Percentiles rank a stretch among this genome's conserved stretches.
Conservation (phyloP, 2,329 filamentous ascomycete species). For the Tothia fuscella region DNA sequence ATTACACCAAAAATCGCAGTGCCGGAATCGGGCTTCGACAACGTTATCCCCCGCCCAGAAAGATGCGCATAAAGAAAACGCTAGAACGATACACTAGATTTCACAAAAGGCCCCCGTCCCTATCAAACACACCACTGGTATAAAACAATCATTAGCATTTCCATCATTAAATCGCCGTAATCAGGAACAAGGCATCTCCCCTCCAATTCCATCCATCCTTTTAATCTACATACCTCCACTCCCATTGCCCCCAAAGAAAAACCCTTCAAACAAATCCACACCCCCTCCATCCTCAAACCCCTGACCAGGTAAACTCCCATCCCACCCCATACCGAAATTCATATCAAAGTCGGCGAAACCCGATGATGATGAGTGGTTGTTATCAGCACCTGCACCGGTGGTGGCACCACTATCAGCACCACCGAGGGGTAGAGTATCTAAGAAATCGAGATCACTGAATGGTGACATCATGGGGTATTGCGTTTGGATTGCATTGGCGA, state of each 20-base stretch:
- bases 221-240: slow-evolving; percentile 1
- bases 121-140: no score
- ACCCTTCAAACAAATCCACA: slow-evolving; percentile 51
- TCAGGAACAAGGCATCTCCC: no score
- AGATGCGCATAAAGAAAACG: no score
- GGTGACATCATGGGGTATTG: slow-evolving; percentile 17
- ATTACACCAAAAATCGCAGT: no score
- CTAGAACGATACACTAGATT: no score
- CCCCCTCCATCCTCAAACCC: slow-evolving; percentile 29
- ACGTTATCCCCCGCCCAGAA: no score
- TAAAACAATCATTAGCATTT: no score
- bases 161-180: no score
- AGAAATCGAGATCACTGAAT: slow-evolving; percentile 41
- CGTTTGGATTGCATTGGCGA: slow-evolving; percentile 17
- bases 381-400: slow-evolving; percentile 11
- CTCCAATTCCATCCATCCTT: no score
- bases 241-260: slow-evolving; percentile 50
- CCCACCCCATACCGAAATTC: slow-evolving; percentile 37
- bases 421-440: slow-evolving; percentile 36
- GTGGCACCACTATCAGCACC: slow-evolving; percentile 13
- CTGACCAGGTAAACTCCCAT: slow-evolving; percentile 25
- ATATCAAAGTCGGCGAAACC: slow-evolving; percentile 3
- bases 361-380: background rate
- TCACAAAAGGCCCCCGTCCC: no score
- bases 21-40: no score